Conservation (phyloP, 495 filamentous ascomycete species). For the Lichina pygmaea region DNA sequence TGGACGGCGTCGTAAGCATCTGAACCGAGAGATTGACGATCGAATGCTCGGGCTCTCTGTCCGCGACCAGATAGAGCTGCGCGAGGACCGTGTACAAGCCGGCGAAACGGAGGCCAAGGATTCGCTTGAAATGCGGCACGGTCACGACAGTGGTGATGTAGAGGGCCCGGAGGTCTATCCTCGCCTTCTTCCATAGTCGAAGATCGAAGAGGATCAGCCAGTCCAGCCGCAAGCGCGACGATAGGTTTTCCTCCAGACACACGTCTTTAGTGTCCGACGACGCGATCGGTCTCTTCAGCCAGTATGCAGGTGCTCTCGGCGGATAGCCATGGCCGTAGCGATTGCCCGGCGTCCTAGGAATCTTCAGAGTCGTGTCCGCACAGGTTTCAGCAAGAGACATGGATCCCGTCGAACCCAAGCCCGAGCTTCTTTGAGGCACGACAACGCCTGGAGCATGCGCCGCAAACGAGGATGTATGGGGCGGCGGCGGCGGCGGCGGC, state of each 20-base stretch:
- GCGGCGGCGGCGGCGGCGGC: conserved; percentile 8
- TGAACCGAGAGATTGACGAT: conserved; percentile 94
- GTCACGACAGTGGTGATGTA: conserved; percentile 92
- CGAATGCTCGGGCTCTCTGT: conserved; percentile 89
- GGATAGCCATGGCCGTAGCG: conserved; percentile 2
- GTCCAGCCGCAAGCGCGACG: conserved; percentile 69
- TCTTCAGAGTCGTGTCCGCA: conserved; percentile 2
- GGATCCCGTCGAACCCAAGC: neutral
- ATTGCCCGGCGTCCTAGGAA: conserved; percentile 15
- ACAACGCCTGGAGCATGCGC: too few relatives aligned
- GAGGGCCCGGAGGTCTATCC: conserved; percentile 70
- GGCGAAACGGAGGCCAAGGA: conserved; percentile 75
- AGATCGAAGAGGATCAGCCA: conserved; percentile 95
- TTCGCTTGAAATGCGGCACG: conserved; percentile 86
- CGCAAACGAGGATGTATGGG: neutral
- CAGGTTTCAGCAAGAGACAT: conserved; percentile 12
- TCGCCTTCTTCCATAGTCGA: conserved; percentile 83
- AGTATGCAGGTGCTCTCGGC: conserved; percentile 40
- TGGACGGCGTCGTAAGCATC: conserved; percentile 87
- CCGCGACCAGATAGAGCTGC: conserved; percentile 85
- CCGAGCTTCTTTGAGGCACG: neutral
- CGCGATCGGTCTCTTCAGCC: conserved; percentile 44
- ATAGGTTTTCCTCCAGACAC: conserved; percentile 57
- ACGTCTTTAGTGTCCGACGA: conserved; percentile 18
- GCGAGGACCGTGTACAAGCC: conserved; percentile 81